Percentiles rank a stretch among this genome's conserved stretches.
phyloP scores from a whole-genome alignment of 768 basidiomycete species.

The Tulasnella sp. region DNA sequence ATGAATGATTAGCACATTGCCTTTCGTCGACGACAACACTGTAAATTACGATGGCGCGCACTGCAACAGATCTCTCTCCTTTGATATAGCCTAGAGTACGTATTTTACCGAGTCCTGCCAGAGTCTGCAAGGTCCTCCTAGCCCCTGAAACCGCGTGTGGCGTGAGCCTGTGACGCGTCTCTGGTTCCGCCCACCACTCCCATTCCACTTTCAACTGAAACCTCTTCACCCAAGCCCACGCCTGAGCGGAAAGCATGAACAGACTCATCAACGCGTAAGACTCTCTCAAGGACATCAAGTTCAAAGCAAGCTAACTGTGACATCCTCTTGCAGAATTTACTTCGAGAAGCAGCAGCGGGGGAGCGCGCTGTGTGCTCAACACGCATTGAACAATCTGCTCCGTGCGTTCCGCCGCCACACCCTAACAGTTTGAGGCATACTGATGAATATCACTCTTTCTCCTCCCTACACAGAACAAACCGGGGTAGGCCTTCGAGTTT shows the following conservation, averaged over 20 bases:
- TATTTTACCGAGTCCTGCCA: neutral
- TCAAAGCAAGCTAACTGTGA: neutral
- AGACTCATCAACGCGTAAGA: conserved; percentile 13
- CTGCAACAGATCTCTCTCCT: neutral
- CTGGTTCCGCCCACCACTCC: conserved; percentile 4
- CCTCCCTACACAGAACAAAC: neutral
- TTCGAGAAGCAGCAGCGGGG: conserved; percentile 54
- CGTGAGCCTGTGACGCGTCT: conserved; percentile 9
- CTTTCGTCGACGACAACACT: neutral
- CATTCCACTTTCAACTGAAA: neutral
- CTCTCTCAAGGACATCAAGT: neutral
- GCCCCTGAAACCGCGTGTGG: conserved; percentile 2
- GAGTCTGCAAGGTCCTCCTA: neutral
- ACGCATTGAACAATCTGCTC: conserved; percentile 74
- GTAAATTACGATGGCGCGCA: neutral
- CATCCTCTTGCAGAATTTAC: conserved; percentile 12
- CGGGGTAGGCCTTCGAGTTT: neutral
- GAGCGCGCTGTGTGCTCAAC: conserved; percentile 83
- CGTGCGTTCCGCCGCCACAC: conserved; percentile 48
- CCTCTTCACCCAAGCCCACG: neutral
- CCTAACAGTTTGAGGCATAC: neutral
- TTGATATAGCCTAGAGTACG: neutral
- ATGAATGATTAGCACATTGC: conserved; percentile 39
- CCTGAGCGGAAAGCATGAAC: neutral
- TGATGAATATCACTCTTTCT: neutral